Percentiles rank a stretch among this genome's conserved stretches.
Evolutionary conservation across 768 basidiomycete species (phyloP).

Genomic region (Naganishia randhawae): DNA sequence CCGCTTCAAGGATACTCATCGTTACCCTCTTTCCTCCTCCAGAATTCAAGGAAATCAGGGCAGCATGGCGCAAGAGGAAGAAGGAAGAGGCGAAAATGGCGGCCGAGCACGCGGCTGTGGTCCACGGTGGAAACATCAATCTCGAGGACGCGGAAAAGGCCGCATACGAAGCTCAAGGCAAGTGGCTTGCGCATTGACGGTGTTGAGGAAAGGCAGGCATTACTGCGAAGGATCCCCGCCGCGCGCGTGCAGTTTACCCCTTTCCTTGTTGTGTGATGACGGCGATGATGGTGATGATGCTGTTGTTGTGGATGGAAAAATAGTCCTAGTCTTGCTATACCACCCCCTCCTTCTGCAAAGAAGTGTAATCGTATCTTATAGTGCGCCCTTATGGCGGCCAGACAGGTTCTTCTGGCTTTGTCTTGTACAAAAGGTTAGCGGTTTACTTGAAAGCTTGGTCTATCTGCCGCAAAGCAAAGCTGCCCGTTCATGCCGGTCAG

Average conservation of each 20-base stretch:
- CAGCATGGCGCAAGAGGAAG: constrained; percentile 91
- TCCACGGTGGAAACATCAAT: constrained; percentile 30
- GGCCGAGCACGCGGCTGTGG: constrained; percentile 30
- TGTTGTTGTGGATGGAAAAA: background rate
- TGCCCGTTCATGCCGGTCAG: too few relatives aligned
- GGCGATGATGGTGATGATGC: too few relatives aligned
- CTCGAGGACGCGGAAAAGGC: constrained; percentile 17
- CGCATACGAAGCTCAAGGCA: constrained; percentile 25
- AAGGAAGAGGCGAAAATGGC: constrained; percentile 59
- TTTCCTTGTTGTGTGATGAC: too few relatives aligned
- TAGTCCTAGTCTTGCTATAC: background rate
- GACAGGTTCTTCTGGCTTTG: too few relatives aligned
- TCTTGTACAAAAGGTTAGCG: too few relatives aligned
- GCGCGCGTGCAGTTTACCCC: background rate
- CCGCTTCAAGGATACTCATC: background rate
- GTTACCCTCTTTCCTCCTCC: constrained; percentile 18
- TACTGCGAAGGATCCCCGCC: background rate
- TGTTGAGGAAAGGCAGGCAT: constrained; percentile 17
- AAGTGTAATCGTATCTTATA: background rate
- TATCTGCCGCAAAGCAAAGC: too few relatives aligned
- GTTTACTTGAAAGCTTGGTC: too few relatives aligned
- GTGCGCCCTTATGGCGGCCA: background rate
- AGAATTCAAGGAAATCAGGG: constrained; percentile 98
- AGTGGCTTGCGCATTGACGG: constrained; percentile 27
- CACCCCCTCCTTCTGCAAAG: background rate